Evolutionary conservation across 2,329 filamentous ascomycete genomes (phyloP).

Genomic region (Huntiella moniliformis): DNA sequence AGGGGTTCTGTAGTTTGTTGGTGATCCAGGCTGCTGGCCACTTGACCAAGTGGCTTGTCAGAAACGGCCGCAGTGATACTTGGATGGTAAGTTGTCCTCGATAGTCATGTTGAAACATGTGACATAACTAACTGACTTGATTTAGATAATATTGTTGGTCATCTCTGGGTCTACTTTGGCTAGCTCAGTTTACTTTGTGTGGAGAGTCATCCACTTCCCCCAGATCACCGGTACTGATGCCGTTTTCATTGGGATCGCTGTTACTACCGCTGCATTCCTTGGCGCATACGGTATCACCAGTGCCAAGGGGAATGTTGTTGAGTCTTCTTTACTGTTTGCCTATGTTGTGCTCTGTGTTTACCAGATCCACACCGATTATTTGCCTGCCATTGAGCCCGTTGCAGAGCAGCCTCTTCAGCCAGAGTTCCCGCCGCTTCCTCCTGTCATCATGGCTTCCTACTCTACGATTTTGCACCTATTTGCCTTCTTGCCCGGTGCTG

Average conservation of each 20-base stretch:
- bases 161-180: conserved; percentile 82
- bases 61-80: conserved; percentile 77
- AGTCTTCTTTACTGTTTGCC: conserved; percentile 86
- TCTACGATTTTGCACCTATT: conserved; percentile 74
- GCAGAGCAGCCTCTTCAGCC: conserved; percentile 39
- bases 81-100: conserved; percentile 58
- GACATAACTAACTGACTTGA: background rate
- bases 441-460: conserved; percentile 96
- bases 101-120: background rate
- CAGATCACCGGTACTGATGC: conserved; percentile 85
- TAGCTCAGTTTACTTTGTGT: conserved; percentile 87
- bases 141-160: conserved; percentile 68
- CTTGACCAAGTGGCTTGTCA: conserved; percentile 87
- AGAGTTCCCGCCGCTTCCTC: conserved; percentile 91
- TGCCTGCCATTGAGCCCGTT: conserved; percentile 47
- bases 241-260: conserved; percentile 75
- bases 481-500: conserved; percentile 62
- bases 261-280: conserved; percentile 82
- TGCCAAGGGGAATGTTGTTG: conserved; percentile 82
- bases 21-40: conserved; percentile 92
- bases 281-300: conserved; percentile 88
- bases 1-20: conserved; percentile 89
- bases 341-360: conserved; percentile 98
- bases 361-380: conserved; percentile 97
- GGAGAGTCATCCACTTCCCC: conserved; percentile 84